These are phyloP conservation scores for Claviceps digitariae DNA, from an alignment of 2,329 filamentous ascomycete genomes.

Conservation along the genomic window DNA sequence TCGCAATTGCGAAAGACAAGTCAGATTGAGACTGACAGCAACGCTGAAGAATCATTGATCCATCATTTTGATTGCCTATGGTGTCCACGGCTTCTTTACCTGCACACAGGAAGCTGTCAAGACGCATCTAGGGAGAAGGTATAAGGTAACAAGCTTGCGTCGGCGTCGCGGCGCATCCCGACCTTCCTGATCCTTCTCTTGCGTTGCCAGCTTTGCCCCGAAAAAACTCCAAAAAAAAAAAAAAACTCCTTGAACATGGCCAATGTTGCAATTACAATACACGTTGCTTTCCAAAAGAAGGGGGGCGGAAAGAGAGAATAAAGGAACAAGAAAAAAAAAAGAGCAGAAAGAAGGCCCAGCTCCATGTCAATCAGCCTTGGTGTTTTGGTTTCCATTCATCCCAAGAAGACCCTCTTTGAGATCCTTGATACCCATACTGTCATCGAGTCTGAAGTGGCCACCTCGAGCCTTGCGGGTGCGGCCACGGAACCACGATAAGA, in stretches of 20 bases:
- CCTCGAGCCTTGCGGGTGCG: slow-evolving; percentile 39
- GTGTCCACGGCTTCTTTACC: not conserved
- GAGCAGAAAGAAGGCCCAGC: not conserved
- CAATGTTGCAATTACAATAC: slow-evolving; percentile 4
- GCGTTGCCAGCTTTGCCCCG: not conserved
- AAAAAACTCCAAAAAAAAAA: not conserved
- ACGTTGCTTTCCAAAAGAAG: slow-evolving; percentile 4
- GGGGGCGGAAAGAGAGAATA: slow-evolving; percentile 4
- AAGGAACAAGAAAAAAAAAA: not conserved
- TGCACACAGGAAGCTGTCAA: not conserved
- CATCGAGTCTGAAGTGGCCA: slow-evolving; percentile 49
- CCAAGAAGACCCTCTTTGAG: slow-evolving; percentile 54
- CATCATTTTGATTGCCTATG: not conserved
- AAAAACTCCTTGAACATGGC: not conserved
- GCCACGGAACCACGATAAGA: slow-evolving; percentile 39
- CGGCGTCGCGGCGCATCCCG: not conserved
- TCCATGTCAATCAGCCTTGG: slow-evolving; percentile 20
- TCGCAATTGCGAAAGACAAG: no score
- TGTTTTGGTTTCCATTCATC: slow-evolving; percentile 20
- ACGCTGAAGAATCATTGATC: not conserved
- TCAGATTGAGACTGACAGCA: no score
- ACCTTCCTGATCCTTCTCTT: not conserved
- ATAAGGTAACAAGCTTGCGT: not conserved
- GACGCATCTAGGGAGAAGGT: not conserved
- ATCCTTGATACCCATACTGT: slow-evolving; percentile 34